Evolutionary conservation across 306 rosid genomes (phyloP).

Genomic region (Vachellia pachyceras): DNA sequence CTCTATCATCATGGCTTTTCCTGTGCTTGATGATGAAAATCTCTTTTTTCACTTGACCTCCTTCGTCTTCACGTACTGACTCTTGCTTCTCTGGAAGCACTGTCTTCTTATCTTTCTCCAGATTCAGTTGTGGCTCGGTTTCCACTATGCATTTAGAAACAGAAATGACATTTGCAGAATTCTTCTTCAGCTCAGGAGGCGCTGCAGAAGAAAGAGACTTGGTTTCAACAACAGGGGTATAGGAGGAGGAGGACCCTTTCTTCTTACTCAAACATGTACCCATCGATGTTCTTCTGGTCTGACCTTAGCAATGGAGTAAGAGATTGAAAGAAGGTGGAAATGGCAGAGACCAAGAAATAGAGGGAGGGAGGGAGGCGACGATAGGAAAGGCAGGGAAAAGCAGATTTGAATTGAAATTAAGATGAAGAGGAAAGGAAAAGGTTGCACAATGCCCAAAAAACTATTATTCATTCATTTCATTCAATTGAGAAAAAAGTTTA

Average conservation of each 20-base stretch:
- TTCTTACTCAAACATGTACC: conserved; percentile 95
- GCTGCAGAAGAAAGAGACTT: conserved; percentile 44
- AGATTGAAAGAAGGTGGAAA: background rate
- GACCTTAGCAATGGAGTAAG: conserved; percentile 12
- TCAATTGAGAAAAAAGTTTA: conserved; percentile 28
- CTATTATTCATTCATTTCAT: conserved; percentile 19
- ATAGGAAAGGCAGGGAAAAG: conserved; percentile 1
- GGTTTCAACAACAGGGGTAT: conserved; percentile 21
- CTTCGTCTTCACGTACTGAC: conserved; percentile 26
- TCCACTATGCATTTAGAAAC: conserved; percentile 33
- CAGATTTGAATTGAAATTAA: conserved; percentile 48
- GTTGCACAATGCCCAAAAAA: conserved; percentile 48
- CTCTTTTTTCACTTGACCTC: conserved; percentile 64
- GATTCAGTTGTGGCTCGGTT: conserved; percentile 38
- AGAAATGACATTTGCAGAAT: conserved; percentile 15
- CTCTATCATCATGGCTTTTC: conserved; percentile 83
- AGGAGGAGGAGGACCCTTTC: conserved; percentile 45
- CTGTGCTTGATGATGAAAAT: conserved; percentile 80
- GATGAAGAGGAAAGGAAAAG: conserved; percentile 2
- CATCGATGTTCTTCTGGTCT: conserved; percentile 47
- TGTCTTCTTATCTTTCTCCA: conserved; percentile 32
- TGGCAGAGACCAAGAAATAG: background rate
- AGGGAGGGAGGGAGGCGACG: background rate
- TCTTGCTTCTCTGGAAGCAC: conserved; percentile 39
- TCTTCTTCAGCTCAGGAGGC: conserved; percentile 32